Percentiles rank a stretch among this genome's conserved stretches.
Conservation (phyloP, 768 basidiomycete species). For the Lyophyllum semitale region DNA sequence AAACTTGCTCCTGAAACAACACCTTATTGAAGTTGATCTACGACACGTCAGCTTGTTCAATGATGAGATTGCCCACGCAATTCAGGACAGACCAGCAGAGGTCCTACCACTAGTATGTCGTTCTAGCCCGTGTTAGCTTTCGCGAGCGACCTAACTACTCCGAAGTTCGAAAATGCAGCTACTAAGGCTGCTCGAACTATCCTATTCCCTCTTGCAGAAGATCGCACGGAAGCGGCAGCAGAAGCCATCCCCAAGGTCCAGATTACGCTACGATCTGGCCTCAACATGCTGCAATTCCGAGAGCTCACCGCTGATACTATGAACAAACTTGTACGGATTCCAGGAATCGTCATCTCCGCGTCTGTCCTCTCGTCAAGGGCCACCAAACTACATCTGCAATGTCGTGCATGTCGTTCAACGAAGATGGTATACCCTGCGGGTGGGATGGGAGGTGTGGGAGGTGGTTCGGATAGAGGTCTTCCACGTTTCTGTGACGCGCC, state of each 20-base stretch:
- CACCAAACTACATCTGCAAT: constrained; percentile 89
- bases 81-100: constrained; percentile 89
- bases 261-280: constrained; percentile 83
- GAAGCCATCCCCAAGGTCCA: constrained; percentile 70
- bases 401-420: constrained; percentile 83
- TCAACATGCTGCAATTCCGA: constrained; percentile 92
- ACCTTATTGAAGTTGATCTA: constrained; percentile 85
- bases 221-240: constrained; percentile 39
- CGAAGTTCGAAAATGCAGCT: constrained; percentile 89
- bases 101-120: constrained; percentile 78
- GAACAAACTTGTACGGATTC: constrained; percentile 94
- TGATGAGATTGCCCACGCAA: constrained; percentile 89
- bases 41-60: constrained; percentile 81
- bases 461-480: constrained; percentile 80
- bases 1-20: constrained; percentile 86
- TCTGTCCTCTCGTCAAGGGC: constrained; percentile 92
- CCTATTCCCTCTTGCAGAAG: constrained; percentile 71
- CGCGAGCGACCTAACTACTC: neutral
- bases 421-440: constrained; percentile 77
- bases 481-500: constrained; percentile 88
- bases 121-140: neutral
- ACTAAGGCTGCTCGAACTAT: constrained; percentile 82
- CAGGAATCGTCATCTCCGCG: constrained; percentile 97
- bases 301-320: constrained; percentile 92
- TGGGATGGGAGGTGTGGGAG: constrained; percentile 85